A percentile compares a stretch with the other conserved stretches of the same genome.
These are phyloP conservation scores for Aspergillus taichungensis DNA, from an alignment of 495 filamentous ascomycete species.

Conservation along the genomic window DNA sequence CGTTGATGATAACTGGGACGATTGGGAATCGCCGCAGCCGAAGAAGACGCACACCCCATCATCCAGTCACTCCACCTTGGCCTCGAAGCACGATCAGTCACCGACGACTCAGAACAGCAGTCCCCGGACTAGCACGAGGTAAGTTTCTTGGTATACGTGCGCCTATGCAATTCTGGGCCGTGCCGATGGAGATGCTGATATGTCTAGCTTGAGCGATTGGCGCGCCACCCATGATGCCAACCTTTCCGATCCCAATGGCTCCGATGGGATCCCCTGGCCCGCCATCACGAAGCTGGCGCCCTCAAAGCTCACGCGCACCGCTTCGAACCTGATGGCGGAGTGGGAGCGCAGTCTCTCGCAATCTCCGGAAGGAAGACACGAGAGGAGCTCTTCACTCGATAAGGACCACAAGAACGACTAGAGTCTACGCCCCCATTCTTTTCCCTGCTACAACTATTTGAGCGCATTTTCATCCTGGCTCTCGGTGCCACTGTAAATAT, in stretches of 20 bases:
- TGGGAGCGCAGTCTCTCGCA: conserved; percentile 54
- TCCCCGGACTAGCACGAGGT: conserved; percentile 47
- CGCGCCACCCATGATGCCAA: conserved; percentile 20
- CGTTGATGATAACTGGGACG: conserved; percentile 64
- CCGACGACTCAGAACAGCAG: conserved; percentile 39
- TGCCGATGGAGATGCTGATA: conserved; percentile 25
- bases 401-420: conserved; percentile 34
- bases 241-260: conserved; percentile 27
- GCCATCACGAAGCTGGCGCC: conserved; percentile 56
- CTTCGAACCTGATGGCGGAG: conserved; percentile 65
- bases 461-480: not conserved
- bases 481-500: conserved; percentile 15
- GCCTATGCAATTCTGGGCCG: not conserved
- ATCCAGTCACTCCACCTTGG: conserved; percentile 37
- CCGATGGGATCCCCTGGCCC: conserved; percentile 60
- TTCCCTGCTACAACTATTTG: conserved; percentile 1
- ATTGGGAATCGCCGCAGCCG: conserved; percentile 55
- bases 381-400: conserved; percentile 12
- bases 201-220: conserved; percentile 35
- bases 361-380: conserved; percentile 21
- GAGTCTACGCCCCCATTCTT: conserved; percentile 6
- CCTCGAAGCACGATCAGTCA: conserved; percentile 37
- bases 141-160: conserved; percentile 24
- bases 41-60: conserved; percentile 39
- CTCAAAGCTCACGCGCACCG: conserved; percentile 58